Percentiles rank a stretch among this genome's conserved stretches.
phyloP scores from a whole-genome alignment of 1,284 basidiomycete species.

The Papiliotrema laurentii region DNA sequence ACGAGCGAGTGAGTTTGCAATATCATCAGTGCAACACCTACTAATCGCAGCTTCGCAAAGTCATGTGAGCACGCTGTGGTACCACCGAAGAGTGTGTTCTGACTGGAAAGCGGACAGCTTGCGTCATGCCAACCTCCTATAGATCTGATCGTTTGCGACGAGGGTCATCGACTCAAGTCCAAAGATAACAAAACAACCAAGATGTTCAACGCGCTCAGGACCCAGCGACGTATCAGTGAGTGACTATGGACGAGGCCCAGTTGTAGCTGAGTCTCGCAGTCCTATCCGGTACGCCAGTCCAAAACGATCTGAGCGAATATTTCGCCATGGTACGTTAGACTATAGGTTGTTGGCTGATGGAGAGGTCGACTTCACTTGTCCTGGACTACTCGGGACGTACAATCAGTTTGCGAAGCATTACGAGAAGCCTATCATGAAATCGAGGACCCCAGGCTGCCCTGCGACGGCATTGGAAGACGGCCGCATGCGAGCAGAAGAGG shows the following conservation, averaged over 20 bases:
- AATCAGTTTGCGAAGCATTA: conserved; percentile 71
- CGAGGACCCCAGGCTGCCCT: conserved; percentile 71
- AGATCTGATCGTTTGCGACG: conserved; percentile 91
- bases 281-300: conserved; percentile 93
- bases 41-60: conserved; percentile 59
- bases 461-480: conserved; percentile 70
- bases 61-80: conserved; percentile 57
- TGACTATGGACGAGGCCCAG: neutral
- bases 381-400: conserved; percentile 70
- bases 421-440: conserved; percentile 83
- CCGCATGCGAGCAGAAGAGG: conserved; percentile 66
- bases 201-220: conserved; percentile 77
- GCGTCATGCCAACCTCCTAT: conserved; percentile 63
- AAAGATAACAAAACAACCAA: conserved; percentile 80
- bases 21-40: neutral
- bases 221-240: conserved; percentile 61
- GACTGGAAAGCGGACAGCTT: conserved; percentile 42
- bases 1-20: conserved; percentile 59
- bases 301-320: conserved; percentile 94
- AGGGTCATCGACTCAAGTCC: conserved; percentile 93
- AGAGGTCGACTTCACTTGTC: conserved; percentile 89
- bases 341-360: conserved; percentile 1
- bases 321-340: conserved; percentile 76
- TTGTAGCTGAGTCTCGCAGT: conserved; percentile 51
- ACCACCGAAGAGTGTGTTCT: neutral